A percentile compares a stretch with the other conserved stretches of the same genome.
Conservation (phyloP, 1,139 yeast genomes). For the Debaryomyces sp. region DNA sequence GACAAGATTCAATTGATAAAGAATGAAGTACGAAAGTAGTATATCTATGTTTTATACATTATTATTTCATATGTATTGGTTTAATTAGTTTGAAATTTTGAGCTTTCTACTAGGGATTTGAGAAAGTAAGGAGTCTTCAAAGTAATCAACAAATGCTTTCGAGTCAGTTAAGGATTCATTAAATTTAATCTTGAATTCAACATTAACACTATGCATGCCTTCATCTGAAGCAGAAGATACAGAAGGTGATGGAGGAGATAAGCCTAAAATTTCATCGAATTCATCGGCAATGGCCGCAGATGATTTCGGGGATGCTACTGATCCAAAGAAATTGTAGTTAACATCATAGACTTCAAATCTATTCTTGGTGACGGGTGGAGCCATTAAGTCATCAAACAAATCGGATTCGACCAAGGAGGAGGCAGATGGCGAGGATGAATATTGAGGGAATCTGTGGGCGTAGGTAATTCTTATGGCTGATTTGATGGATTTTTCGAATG, state of each 20-base stretch:
- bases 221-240: constrained; percentile 9
- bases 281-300: constrained; percentile 19
- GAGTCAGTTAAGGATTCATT: constrained; percentile 39
- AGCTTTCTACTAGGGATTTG: constrained; percentile 32
- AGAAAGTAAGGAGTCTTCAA: constrained; percentile 34
- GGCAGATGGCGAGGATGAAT: constrained; percentile 47
- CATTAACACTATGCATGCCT: constrained; percentile 28
- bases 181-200: constrained; percentile 49
- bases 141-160: constrained; percentile 35
- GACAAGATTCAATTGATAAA: background rate
- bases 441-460: constrained; percentile 48
- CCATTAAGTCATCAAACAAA: constrained; percentile 65
- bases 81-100: constrained; percentile 11
- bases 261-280: constrained; percentile 53
- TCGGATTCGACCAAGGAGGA: constrained; percentile 35
- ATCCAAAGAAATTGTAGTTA: constrained; percentile 26
- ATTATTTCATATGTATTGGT: constrained; percentile 2
- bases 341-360: constrained; percentile 54
- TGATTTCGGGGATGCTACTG: constrained; percentile 10
- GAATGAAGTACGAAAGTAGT: background rate
- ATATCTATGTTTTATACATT: background rate
- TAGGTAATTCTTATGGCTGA: constrained; percentile 39
- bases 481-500: constrained; percentile 35
- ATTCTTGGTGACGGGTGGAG: constrained; percentile 57
- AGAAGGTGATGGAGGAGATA: constrained; percentile 22